Conservation (phyloP, 345 rosid species). For the Gossypium stocksii region DNA sequence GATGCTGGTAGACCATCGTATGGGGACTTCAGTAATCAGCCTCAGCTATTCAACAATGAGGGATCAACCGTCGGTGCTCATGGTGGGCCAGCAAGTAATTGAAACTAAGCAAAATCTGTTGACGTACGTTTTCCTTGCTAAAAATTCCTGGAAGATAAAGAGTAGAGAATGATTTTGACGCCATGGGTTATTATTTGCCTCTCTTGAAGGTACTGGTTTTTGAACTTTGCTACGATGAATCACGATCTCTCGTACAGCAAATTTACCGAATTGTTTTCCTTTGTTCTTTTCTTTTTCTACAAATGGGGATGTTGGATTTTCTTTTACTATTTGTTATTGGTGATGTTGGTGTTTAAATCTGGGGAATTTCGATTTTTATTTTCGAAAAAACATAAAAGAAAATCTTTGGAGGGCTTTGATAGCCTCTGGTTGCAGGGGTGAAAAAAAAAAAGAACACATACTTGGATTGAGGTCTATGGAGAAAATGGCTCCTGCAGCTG, state of each 20-base stretch:
- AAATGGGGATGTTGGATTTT: constrained; percentile 2
- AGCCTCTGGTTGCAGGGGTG: not conserved
- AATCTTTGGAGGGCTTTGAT: constrained; percentile 17
- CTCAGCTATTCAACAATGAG: constrained; percentile 5
- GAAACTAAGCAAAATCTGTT: constrained; percentile 10
- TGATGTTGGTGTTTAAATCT: constrained; percentile 5
- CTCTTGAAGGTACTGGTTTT: constrained; percentile 1
- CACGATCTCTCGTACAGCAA: constrained; percentile 2
- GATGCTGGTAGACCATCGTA: constrained; percentile 24
- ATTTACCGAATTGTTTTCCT: not conserved
- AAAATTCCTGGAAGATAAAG: not conserved
- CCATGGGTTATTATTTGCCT: constrained; percentile 1
- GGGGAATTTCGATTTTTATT: constrained; percentile 25
- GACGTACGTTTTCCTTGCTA: not conserved
- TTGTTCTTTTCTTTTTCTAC: not conserved
- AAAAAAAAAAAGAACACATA: not conserved
- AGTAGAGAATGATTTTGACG: not conserved
- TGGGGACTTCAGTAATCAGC: constrained; percentile 7
- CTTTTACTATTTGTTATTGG: constrained; percentile 9
- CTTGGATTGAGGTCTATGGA: not conserved
- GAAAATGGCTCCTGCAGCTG: constrained; percentile 6
- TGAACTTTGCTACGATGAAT: not conserved
- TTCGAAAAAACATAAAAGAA: not conserved
- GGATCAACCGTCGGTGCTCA: constrained; percentile 1
- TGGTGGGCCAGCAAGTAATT: constrained; percentile 2